A percentile compares a stretch with the other conserved stretches of the same genome.
These are phyloP conservation scores for Ogataea nonfermentans DNA, from an alignment of 805 yeast genomes.

Conservation along the genomic window DNA sequence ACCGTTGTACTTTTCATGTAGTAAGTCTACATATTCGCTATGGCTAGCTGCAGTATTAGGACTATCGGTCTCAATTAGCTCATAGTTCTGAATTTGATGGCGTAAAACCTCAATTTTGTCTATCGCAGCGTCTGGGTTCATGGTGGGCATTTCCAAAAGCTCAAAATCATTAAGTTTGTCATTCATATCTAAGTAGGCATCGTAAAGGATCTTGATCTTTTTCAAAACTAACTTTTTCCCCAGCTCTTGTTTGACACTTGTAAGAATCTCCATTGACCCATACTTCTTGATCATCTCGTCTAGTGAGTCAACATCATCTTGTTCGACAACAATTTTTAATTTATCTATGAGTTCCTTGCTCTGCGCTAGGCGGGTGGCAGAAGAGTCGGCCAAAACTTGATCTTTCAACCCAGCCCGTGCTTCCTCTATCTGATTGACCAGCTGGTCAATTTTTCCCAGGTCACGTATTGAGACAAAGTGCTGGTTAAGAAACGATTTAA, in stretches of 20 bases:
- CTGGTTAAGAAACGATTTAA: conserved; percentile 36
- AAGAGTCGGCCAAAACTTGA: neutral
- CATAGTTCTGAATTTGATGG: conserved; percentile 21
- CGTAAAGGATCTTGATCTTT: conserved; percentile 10
- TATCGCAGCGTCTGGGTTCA: conserved; percentile 3
- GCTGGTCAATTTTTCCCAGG: conserved; percentile 31
- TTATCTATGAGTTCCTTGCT: conserved; percentile 2
- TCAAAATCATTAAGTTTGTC: conserved; percentile 13
- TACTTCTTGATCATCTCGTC: conserved; percentile 18
- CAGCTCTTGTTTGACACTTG: conserved; percentile 13
- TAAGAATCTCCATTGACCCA: conserved; percentile 22
- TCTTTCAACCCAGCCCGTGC: conserved; percentile 6
- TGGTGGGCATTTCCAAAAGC: conserved; percentile 7
- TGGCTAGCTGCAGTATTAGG: conserved; percentile 1
- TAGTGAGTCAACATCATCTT: conserved; percentile 7
- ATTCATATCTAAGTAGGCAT: conserved; percentile 5
- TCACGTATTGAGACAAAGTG: conserved; percentile 37
- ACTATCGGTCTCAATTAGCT: conserved; percentile 23
- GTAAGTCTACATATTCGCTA: conserved; percentile 3
- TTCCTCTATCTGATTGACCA: conserved; percentile 29
- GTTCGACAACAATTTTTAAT: conserved; percentile 3
- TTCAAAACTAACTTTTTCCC: conserved; percentile 12
- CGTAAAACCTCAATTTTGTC: conserved; percentile 2
- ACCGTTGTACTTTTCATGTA: neutral
- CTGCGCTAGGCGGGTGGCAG: neutral